Evolutionary conservation across 768 basidiomycete genomes (phyloP).

Genomic region (Coprinellus aureogranulatus): DNA sequence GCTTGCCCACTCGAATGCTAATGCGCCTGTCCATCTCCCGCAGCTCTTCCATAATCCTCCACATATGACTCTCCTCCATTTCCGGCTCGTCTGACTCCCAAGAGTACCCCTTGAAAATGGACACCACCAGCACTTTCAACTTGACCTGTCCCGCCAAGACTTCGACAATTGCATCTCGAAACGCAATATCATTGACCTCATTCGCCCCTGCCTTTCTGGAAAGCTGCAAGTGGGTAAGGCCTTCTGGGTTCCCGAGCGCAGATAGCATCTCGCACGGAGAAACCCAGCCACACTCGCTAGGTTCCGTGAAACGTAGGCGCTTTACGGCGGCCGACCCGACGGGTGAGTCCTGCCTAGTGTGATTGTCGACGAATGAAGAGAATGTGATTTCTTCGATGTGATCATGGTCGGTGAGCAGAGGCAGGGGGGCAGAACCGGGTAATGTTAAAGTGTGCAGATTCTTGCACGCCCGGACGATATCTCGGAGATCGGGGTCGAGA

Average conservation of each 20-base stretch:
- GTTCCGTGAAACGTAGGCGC: conserved; percentile 39
- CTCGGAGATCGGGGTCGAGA: conserved; percentile 15
- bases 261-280: conserved; percentile 32
- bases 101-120: conserved; percentile 24
- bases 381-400: conserved; percentile 26
- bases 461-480: conserved; percentile 32
- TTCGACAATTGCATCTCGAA: conserved; percentile 29
- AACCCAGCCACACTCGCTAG: conserved; percentile 30
- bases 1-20: conserved; percentile 19
- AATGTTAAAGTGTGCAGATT: conserved; percentile 29
- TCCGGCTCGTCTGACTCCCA: neutral
- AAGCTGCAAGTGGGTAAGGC: conserved; percentile 39
- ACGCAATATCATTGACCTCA: conserved; percentile 37
- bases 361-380: conserved; percentile 23
- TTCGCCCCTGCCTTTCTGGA: conserved; percentile 40
- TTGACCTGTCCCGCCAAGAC: conserved; percentile 25
- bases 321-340: conserved; percentile 22
- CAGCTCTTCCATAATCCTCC: conserved; percentile 21
- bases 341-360: conserved; percentile 2
- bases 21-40: conserved; percentile 22
- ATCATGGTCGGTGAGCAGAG: conserved; percentile 6
- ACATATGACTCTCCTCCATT: conserved; percentile 24
- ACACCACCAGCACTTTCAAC: conserved; percentile 36
- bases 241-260: conserved; percentile 31
- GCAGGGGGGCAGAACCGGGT: conserved; percentile 20